Evolutionary conservation across 1,139 yeast genomes (phyloP), one percentile per base, ranked within the genome.

Genomic region (Kazachstania sp.): DNA sequence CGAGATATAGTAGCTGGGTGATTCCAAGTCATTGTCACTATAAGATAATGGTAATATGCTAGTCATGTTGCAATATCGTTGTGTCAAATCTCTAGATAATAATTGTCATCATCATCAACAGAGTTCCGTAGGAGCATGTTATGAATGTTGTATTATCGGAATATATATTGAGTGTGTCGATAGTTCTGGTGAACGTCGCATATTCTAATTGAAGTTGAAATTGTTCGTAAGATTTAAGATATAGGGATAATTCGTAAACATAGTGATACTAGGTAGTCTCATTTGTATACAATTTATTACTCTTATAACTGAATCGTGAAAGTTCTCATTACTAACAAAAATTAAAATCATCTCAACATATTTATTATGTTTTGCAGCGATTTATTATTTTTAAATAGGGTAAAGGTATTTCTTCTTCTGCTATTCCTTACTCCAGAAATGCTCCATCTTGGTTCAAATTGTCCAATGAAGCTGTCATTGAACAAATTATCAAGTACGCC

Each of bases 391-490:
- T 51, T 49, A 51, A 55, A 60, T 66, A 84, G 94, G 99, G 99
- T 78, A 94, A 94, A 79, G 99, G 99, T 78, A 94, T 94, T 72
- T 86, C 97, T 69, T 83, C 97, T 69, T 88, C 98, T 72, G 96
- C 98, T 71, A 79, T 90, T 75, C 98, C 99, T 75, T 92, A 92
- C 83, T 90, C 97, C 68, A 92, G 99, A 80, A 83, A 84, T 76
- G 81, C 95, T 73, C 98, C 98, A 73, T 79, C 96, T 72, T 92
- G 99, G 99, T 90, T 90, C 94, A 92, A 92, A 83, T 83, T 87
- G 68, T 79, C 97, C 56, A 74, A 95, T 65, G 97, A 88, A 64
- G 86, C 88, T 64, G 95, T 92, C 68, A 88, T 90, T 75, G 98
- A 94, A 79, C 97, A 88, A 79, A 83, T 90, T 78, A 75, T 84